Evolutionary conservation across 2,329 filamentous ascomycete genomes (phyloP).

Genomic region (Cryphonectria radicalis): DNA sequence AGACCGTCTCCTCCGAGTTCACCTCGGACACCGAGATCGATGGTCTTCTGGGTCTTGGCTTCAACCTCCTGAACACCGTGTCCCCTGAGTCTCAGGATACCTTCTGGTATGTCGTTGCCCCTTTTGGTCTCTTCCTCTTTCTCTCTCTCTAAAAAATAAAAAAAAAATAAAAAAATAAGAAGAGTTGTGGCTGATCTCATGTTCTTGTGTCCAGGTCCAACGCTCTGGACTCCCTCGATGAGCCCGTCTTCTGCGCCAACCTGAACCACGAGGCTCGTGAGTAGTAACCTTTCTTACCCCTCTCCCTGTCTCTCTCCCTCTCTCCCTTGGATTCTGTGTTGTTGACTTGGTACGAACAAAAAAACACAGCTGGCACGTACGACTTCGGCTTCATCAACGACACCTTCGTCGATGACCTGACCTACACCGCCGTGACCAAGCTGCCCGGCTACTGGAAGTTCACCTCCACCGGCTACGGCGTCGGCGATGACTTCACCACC

Average conservation of each 20-base stretch:
- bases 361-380: slow-evolving; percentile 38
- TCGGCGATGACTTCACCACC: slow-evolving; percentile 37
- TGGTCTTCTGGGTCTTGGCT: slow-evolving; percentile 63
- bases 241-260: slow-evolving; percentile 41
- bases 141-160: too few relatives aligned
- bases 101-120: slow-evolving; percentile 38
- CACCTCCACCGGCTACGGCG: slow-evolving; percentile 41
- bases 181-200: neutral
- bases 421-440: slow-evolving; percentile 59
- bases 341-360: neutral
- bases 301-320: neutral
- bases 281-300: slow-evolving; percentile 7
- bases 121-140: slow-evolving; percentile 28
- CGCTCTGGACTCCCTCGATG: slow-evolving; percentile 36
- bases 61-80: slow-evolving; percentile 63
- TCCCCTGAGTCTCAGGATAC: slow-evolving; percentile 56
- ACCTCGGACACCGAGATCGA: slow-evolving; percentile 38
- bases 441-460: slow-evolving; percentile 69
- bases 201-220: slow-evolving; percentile 38
- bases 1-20: slow-evolving; percentile 53
- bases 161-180: neutral
- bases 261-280: slow-evolving; percentile 43
- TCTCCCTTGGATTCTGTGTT: neutral
- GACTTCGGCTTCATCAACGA: slow-evolving; percentile 57
- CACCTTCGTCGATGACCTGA: slow-evolving; percentile 56